These are phyloP conservation scores for Phytophthora kernoviae DNA, from an alignment of 352 stramenopile genomes.

Conservation along the genomic window DNA sequence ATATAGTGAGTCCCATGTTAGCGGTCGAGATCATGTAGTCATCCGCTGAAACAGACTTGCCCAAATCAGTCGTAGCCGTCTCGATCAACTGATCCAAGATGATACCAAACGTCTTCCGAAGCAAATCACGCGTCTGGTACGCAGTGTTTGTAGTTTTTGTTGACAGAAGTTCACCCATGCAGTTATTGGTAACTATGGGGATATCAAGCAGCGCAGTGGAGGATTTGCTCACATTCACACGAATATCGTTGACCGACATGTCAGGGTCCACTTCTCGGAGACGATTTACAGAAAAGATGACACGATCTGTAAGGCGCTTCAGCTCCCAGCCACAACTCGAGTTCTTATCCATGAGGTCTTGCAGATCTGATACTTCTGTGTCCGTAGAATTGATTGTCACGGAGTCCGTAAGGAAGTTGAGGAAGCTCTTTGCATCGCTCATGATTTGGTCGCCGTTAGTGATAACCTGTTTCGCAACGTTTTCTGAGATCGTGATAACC, in stretches of 20 bases:
- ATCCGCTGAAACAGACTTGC: not conserved
- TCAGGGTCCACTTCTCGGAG: not conserved
- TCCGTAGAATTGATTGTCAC: not conserved
- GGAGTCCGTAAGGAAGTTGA: not conserved
- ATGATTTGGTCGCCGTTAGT: not conserved
- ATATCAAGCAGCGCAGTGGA: not conserved
- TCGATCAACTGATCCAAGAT: constrained; percentile 1
- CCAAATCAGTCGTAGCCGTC: not conserved
- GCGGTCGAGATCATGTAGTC: constrained; percentile 2
- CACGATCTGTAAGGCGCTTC: not conserved
- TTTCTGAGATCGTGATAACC: not conserved
- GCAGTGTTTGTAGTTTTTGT: not conserved
- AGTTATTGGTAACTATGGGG: not conserved
- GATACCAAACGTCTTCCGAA: constrained; percentile 1
- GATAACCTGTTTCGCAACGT: not conserved
- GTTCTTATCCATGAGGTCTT: not conserved
- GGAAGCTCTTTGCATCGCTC: not conserved
- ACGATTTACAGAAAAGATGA: not conserved
- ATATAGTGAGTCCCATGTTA: constrained; percentile 1
- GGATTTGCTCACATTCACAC: not conserved
- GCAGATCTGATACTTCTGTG: not conserved
- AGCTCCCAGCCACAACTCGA: not conserved
- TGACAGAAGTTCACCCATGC: not conserved
- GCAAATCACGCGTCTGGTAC: not conserved
- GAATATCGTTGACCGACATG: not conserved